phyloP scores from a whole-genome alignment of 768 basidiomycete species.

The Antrodiella citrinella region DNA sequence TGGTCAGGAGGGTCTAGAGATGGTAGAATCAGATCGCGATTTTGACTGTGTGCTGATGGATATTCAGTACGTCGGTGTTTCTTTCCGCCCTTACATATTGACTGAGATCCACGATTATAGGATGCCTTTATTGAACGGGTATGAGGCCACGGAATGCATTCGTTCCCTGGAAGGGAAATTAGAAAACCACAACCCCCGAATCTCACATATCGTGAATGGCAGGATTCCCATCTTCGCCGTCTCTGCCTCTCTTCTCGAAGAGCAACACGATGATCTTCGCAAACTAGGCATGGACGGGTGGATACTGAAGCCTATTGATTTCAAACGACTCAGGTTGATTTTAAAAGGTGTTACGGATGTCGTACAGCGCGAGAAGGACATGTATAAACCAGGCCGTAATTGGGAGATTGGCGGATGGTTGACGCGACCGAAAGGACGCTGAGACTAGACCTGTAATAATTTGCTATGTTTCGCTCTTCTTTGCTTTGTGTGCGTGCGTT shows the following conservation, averaged over 20 bases:
- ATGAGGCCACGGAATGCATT: constrained; percentile 59
- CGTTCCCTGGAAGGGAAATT: constrained; percentile 44
- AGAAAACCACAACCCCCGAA: constrained; percentile 18
- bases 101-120: constrained; percentile 25
- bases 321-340: constrained; percentile 52
- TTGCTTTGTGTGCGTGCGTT: too few relatives aligned
- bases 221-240: constrained; percentile 79
- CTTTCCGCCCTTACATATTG: background rate
- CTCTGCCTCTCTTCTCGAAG: constrained; percentile 60
- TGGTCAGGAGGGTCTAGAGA: constrained; percentile 67
- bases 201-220: constrained; percentile 45
- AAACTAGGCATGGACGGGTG: constrained; percentile 67
- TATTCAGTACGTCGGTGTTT: constrained; percentile 49
- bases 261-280: constrained; percentile 45
- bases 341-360: constrained; percentile 52
- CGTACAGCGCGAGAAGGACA: constrained; percentile 39
- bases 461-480: too few relatives aligned
- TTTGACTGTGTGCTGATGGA: constrained; percentile 82
- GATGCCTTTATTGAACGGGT: constrained; percentile 77
- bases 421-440: constrained; percentile 4
- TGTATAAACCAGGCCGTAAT: constrained; percentile 41
- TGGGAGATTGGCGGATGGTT: constrained; percentile 68
- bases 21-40: constrained; percentile 43
- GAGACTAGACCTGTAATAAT: too few relatives aligned
- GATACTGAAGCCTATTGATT: constrained; percentile 80